Evolutionary conservation across 768 basidiomycete genomes (phyloP).

Genomic region (Trametes cingulata): DNA sequence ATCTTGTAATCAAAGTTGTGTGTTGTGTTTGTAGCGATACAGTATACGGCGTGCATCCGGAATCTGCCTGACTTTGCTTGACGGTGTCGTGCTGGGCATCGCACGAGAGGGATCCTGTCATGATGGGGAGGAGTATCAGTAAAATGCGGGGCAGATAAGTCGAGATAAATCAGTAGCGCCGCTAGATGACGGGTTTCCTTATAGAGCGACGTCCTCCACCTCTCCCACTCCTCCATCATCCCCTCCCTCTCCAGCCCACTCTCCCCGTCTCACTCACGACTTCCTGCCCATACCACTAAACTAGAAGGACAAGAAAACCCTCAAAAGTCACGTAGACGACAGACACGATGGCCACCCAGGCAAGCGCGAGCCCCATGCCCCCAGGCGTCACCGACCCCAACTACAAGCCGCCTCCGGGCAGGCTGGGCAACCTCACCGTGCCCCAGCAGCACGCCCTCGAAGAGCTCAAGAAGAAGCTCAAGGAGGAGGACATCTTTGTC

Average conservation of each 20-base stretch:
- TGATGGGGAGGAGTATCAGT: not conserved
- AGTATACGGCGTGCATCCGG: no score
- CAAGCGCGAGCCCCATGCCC: slow-evolving; percentile 57
- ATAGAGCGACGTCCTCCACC: slow-evolving; percentile 9
- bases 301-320: not conserved
- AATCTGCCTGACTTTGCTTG: no score
- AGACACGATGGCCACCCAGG: slow-evolving; percentile 25
- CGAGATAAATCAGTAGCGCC: slow-evolving; percentile 6
- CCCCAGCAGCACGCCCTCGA: slow-evolving; percentile 66
- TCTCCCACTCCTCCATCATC: slow-evolving; percentile 1
- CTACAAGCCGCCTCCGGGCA: slow-evolving; percentile 69
- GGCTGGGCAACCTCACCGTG: slow-evolving; percentile 74
- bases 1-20: slow-evolving; percentile 10
- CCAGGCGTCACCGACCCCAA: slow-evolving; percentile 61
- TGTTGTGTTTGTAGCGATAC: slow-evolving; percentile 22
- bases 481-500: slow-evolving; percentile 60
- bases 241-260: not conserved
- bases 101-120: not conserved
- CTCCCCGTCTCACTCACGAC: not conserved
- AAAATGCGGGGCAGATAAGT: not conserved
- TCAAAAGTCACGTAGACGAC: not conserved
- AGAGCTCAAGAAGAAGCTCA: slow-evolving; percentile 64
- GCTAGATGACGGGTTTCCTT: slow-evolving; percentile 13
- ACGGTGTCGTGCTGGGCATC: not conserved
- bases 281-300: not conserved